These are phyloP conservation scores for Penicillium cinerascens DNA, from an alignment of 495 filamentous ascomycete genomes.

Conservation along the genomic window DNA sequence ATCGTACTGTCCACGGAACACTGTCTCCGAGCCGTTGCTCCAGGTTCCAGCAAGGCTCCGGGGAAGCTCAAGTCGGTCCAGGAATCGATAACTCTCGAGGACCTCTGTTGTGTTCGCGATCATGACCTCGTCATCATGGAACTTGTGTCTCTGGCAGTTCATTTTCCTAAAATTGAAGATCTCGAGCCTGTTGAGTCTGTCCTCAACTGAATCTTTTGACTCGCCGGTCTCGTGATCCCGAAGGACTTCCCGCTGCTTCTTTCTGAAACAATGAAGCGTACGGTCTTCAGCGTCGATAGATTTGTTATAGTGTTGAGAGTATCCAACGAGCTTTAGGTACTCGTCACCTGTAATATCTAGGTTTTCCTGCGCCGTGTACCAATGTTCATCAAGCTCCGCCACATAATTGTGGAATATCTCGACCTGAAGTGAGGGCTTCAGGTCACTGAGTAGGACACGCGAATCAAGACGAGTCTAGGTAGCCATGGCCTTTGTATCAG, in stretches of 20 bases:
- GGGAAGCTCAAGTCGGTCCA: constrained; percentile 26
- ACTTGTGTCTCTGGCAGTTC: constrained; percentile 4
- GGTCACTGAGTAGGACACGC: constrained; percentile 28
- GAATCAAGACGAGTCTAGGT: constrained; percentile 12
- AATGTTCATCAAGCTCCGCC: neutral
- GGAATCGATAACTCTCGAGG: constrained; percentile 23
- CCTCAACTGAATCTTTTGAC: too few species aligned
- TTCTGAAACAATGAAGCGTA: constrained; percentile 27
- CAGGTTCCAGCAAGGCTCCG: constrained; percentile 30
- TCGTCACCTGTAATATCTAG: constrained; percentile 25
- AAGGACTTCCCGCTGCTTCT: constrained; percentile 1
- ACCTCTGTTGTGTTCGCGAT: constrained; percentile 18
- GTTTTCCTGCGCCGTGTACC: constrained; percentile 12
- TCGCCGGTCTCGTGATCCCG: too few species aligned
- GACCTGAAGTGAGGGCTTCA: constrained; percentile 28
- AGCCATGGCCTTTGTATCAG: neutral
- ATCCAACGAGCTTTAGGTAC: neutral
- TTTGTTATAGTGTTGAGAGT: constrained; percentile 14
- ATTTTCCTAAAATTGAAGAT: too few species aligned
- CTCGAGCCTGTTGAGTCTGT: too few species aligned
- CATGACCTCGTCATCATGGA: neutral
- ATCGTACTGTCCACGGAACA: neutral
- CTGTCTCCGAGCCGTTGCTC: constrained; percentile 6
- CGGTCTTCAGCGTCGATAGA: constrained; percentile 28
- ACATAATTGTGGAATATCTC: constrained; percentile 36